Evolutionary conservation across 1,139 yeast species (phyloP).

Genomic region (Pneumocystis sp.): DNA sequence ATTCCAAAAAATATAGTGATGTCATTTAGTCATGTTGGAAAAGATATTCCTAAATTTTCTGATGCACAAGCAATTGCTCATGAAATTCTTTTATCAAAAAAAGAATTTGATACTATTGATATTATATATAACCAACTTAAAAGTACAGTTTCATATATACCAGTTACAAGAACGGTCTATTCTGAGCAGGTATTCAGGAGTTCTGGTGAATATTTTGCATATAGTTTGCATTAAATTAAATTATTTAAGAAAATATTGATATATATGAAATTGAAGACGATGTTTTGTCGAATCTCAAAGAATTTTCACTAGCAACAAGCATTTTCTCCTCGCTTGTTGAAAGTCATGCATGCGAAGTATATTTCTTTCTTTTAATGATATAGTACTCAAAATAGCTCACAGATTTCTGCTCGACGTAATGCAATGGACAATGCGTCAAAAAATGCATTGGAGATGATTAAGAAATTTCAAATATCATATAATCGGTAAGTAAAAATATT

Average conservation of each 20-base stretch:
- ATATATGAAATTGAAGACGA: conserved; percentile 74
- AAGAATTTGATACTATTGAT: conserved; percentile 58
- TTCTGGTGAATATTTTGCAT: conserved; percentile 38
- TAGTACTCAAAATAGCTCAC: not conserved
- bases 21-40: conserved; percentile 81
- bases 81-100: conserved; percentile 48
- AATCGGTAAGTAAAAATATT: conserved; percentile 54
- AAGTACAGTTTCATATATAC: conserved; percentile 81
- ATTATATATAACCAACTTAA: conserved; percentile 77
- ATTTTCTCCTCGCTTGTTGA: conserved; percentile 88
- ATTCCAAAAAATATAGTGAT: conserved; percentile 53
- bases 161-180: conserved; percentile 53
- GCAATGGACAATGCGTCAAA: conserved; percentile 99
- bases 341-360: conserved; percentile 81
- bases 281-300: conserved; percentile 39
- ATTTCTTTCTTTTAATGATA: not conserved
- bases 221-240: not conserved
- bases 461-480: conserved; percentile 86
- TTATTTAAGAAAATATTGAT: conserved; percentile 37
- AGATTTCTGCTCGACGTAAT: conserved; percentile 92
- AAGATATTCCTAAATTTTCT: conserved; percentile 84
- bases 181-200: conserved; percentile 59
- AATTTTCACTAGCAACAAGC: conserved; percentile 81
- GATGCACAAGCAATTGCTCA: conserved; percentile 86
- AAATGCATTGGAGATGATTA: conserved; percentile 99